These are phyloP conservation scores for Arthrobotrys sphaeroides DNA, from an alignment of 2,329 filamentous ascomycete genomes.

Conservation along the genomic window DNA sequence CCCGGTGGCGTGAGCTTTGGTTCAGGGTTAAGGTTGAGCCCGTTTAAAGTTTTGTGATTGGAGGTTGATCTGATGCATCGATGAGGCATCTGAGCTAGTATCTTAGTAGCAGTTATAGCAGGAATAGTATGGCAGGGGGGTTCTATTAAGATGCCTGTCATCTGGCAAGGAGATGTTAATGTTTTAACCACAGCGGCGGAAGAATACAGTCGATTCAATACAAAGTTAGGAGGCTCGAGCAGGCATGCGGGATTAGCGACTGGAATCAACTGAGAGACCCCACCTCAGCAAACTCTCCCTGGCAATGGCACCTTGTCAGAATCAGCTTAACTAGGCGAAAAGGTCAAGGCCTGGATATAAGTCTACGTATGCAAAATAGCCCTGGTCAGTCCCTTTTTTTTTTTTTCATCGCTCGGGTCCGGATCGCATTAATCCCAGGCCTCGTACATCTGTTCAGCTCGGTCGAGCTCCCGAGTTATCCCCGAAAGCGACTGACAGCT, in stretches of 20 bases:
- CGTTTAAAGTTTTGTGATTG: conserved; percentile 29
- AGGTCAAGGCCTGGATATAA: not conserved
- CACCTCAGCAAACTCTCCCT: not conserved
- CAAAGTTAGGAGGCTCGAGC: conserved; percentile 2
- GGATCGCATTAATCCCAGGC: not conserved
- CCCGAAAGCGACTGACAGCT: conserved; percentile 14
- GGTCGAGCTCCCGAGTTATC: not conserved
- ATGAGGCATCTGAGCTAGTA: conserved; percentile 24
- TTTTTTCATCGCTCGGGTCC: not conserved
- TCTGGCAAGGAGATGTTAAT: not conserved
- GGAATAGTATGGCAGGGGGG: not conserved
- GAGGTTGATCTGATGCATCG: conserved; percentile 17
- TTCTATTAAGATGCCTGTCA: not conserved
- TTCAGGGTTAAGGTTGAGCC: conserved; percentile 15
- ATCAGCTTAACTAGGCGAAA: conserved; percentile 3
- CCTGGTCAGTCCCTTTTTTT: not conserved
- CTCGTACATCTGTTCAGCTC: conserved; percentile 1
- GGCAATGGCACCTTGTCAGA: conserved; percentile 6
- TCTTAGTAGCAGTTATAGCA: not conserved
- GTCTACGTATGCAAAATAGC: not conserved
- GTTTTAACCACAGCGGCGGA: conserved; percentile 12
- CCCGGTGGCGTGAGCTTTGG: conserved; percentile 1
- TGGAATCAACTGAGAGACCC: not conserved
- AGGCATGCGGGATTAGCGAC: not conserved
- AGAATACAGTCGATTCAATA: not conserved